A percentile compares a stretch with the other conserved stretches of the same genome.
Evolutionary conservation across 306 rosid genomes (phyloP).

Genomic region (Rubus idaeus): DNA sequence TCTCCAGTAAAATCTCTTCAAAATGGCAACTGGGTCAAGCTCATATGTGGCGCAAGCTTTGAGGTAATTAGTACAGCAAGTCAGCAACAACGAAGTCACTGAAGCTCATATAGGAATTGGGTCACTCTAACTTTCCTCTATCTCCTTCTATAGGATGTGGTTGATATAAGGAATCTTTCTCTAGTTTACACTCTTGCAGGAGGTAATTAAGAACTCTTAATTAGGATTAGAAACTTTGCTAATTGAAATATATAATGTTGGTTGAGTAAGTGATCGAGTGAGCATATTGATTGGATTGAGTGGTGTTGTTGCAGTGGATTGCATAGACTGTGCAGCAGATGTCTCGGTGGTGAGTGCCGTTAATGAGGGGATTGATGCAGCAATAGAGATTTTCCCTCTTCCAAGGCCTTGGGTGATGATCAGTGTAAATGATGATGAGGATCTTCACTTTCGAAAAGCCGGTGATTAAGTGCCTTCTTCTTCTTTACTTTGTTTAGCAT

Average conservation of each 20-base stretch:
- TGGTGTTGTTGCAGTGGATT: conserved; percentile 66
- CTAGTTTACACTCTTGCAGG: conserved; percentile 96
- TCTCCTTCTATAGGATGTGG: conserved; percentile 57
- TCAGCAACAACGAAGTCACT: background rate
- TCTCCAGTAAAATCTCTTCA: conserved; percentile 55
- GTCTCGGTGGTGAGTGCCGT: conserved; percentile 81
- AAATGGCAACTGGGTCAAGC: conserved; percentile 63
- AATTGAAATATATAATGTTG: background rate
- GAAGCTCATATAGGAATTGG: background rate
- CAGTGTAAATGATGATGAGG: conserved; percentile 84
- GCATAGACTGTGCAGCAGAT: conserved; percentile 98
- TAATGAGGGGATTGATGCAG: conserved; percentile 85
- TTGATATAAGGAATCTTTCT: conserved; percentile 82
- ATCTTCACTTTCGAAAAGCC: conserved; percentile 95
- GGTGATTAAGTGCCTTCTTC: conserved; percentile 36
- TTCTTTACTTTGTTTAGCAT: conserved; percentile 9
- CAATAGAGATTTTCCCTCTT: conserved; percentile 44
- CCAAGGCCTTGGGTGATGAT: conserved; percentile 90
- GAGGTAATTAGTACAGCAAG: conserved; percentile 41
- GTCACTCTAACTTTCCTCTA: background rate
- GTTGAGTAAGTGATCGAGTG: too few relatives aligned
- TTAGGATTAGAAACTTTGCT: background rate
- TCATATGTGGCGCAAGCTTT: conserved; percentile 79
- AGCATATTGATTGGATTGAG: background rate
- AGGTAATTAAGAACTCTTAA: conserved; percentile 36